phyloP scores from a whole-genome alignment of 1,284 basidiomycete species.

The Golubevia pallescens region DNA sequence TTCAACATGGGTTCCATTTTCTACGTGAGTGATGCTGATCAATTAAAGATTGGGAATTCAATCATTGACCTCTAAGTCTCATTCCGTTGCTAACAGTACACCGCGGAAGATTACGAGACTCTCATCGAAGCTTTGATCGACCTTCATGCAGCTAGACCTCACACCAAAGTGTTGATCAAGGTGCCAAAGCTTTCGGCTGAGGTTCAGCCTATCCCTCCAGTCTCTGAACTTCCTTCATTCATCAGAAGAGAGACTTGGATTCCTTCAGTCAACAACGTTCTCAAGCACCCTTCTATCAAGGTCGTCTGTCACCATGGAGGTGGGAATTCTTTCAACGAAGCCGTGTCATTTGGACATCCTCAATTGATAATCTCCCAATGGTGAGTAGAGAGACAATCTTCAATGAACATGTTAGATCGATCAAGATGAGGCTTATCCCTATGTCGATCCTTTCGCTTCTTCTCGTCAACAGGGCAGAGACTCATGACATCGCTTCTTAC shows the following conservation, averaged over 20 bases:
- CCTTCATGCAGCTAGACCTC: constrained; percentile 18
- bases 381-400: constrained; percentile 3
- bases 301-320: constrained; percentile 51
- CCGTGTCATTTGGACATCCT: constrained; percentile 40
- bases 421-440: too few species aligned
- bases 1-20: constrained; percentile 62
- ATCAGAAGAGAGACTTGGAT: constrained; percentile 45
- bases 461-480: background rate
- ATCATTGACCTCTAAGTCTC: background rate
- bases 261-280: constrained; percentile 28
- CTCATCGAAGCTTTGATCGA: constrained; percentile 28
- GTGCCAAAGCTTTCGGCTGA: background rate
- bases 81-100: constrained; percentile 14
- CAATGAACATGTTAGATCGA: too few species aligned
- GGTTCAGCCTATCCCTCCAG: constrained; percentile 6
- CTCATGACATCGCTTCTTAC: background rate
- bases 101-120: constrained; percentile 30
- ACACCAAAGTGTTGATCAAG: constrained; percentile 10
- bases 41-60: background rate
- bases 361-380: constrained; percentile 52
- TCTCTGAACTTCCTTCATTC: constrained; percentile 25
- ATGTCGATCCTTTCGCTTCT: background rate
- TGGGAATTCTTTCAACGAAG: constrained; percentile 59
- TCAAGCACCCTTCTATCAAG: constrained; percentile 41
- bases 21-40: constrained; percentile 4